A percentile compares a stretch with the other conserved stretches of the same genome.
Evolutionary conservation across 805 yeast species (phyloP).

Genomic region (Naumovozyma baii): DNA sequence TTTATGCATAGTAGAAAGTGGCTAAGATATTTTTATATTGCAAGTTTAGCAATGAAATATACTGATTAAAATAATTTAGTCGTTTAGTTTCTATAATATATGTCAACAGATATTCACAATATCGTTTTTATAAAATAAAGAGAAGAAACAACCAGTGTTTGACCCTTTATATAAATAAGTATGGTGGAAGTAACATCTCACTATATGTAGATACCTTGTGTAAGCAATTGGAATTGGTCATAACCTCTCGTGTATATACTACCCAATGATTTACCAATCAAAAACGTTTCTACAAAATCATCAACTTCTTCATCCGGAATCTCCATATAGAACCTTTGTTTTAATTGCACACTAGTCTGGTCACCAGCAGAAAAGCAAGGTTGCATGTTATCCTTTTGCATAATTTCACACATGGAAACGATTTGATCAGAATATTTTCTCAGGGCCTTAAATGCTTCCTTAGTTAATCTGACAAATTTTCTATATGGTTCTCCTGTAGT

Average conservation of each 20-base stretch:
- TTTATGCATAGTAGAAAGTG: too few relatives aligned
- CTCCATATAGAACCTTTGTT: slow-evolving; percentile 74
- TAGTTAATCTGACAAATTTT: slow-evolving; percentile 53
- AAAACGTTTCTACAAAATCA: slow-evolving; percentile 61
- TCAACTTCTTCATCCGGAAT: slow-evolving; percentile 57
- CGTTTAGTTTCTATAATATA: too few relatives aligned
- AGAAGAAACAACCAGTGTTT: background rate
- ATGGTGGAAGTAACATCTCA: background rate
- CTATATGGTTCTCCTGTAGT: slow-evolving; percentile 48
- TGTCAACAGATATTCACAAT: too few relatives aligned
- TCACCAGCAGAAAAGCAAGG: slow-evolving; percentile 91
- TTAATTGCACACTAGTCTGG: slow-evolving; percentile 66
- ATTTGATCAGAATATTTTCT: slow-evolving; percentile 67
- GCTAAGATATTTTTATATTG: too few relatives aligned
- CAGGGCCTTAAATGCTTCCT: slow-evolving; percentile 63
- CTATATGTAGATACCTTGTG: slow-evolving; percentile 85
- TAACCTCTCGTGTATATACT: slow-evolving; percentile 85
- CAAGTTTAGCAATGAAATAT: too few relatives aligned
- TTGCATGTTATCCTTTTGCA: slow-evolving; percentile 82
- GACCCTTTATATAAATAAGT: background rate
- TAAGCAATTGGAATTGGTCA: slow-evolving; percentile 88
- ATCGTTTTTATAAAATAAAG: too few relatives aligned
- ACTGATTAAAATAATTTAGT: too few relatives aligned
- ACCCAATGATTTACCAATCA: slow-evolving; percentile 76
- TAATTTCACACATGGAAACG: slow-evolving; percentile 76